A percentile compares a stretch with the other conserved stretches of the same genome.
Conservation (phyloP, 306 rosid species). For the Prinsepia uniflora region DNA sequence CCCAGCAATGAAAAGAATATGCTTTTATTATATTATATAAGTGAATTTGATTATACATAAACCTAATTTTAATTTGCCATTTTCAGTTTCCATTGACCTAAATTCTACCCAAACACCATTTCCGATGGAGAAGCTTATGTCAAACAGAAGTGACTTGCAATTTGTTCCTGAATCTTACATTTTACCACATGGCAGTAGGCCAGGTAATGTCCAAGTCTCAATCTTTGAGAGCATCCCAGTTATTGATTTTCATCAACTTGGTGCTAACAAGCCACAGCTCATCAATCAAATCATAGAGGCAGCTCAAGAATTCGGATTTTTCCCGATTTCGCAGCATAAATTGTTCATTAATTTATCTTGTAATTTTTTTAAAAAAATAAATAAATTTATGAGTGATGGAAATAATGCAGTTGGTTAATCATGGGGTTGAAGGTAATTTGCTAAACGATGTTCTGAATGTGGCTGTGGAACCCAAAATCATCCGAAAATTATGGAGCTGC, state of each 20-base stretch:
- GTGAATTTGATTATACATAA: too few species aligned
- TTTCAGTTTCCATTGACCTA: too few species aligned
- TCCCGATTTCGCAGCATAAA: neutral
- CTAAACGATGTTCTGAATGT: neutral
- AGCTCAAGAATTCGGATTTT: constrained; percentile 18
- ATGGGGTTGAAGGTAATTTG: constrained; percentile 3
- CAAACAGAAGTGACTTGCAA: neutral
- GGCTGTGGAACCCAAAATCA: too few species aligned
- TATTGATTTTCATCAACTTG: constrained; percentile 4
- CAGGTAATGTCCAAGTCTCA: neutral
- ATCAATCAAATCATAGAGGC: constrained; percentile 14
- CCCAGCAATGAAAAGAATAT: too few species aligned
- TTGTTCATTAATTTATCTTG: neutral
- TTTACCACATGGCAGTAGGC: constrained; percentile 7
- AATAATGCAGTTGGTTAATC: constrained; percentile 18
- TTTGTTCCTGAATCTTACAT: constrained; percentile 12
- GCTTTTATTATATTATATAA: too few species aligned
- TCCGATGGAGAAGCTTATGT: constrained; percentile 27
- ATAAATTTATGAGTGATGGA: too few species aligned
- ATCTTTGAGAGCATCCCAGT: constrained; percentile 2
- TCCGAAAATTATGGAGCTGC: too few species aligned
- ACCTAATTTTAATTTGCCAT: too few species aligned
- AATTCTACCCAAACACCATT: too few species aligned
- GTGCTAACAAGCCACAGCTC: neutral
- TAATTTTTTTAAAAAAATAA: too few species aligned